Base-by-base conservation (phyloP, 2,329 filamentous ascomycete species). In the Epichloe baconii region DNA sequence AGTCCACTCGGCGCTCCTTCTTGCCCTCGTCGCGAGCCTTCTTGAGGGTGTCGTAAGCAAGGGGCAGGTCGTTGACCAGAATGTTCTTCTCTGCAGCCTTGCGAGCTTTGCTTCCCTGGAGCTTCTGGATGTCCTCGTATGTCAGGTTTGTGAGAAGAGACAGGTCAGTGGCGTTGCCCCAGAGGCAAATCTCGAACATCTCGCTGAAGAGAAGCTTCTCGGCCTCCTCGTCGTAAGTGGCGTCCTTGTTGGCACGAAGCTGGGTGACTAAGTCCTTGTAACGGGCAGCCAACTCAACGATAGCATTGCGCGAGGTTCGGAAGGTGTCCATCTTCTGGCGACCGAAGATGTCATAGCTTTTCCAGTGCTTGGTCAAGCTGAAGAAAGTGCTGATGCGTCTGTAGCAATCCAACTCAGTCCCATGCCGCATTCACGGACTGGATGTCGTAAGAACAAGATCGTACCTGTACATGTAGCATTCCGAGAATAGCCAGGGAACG, bases 101-200 rank as follows among this genome's bases (percentile, higher is more conserved):
- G 57, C 91, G 79, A 12, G 91, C 89, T 60, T 90, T 78, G 7
- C 86, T 83, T 15, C 91, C 91, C 71, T 98, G 93, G 10, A 97
- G 77, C 67, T 95, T 95, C 70, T 97, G 91, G 57, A 98, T 94
- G 62, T 97, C 93, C 61, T 96, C 90, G 66, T 95, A 95, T 2
- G 86, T 88, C 51, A 96, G 77, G 59, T 85, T 89, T 0, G 90
- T 95, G 51, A 97, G 75, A 19, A 97, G 83, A 0, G 88, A 95
- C 14, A 97, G 75, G 66, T 97, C 93, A 0, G 91, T 97, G 2
- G 91, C 93, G 66, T 97, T 97, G 11, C 91, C 91, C 91, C 91
- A 97, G 2, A 97, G 78, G 64, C 90, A 96, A 59, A 96, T 93
- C 73, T 96, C 88, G 68, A 85, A 90, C 85, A 97, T 94, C 65